These are phyloP conservation scores for Mycena latifolia DNA, from an alignment of 768 basidiomycete genomes.

Conservation along the genomic window DNA sequence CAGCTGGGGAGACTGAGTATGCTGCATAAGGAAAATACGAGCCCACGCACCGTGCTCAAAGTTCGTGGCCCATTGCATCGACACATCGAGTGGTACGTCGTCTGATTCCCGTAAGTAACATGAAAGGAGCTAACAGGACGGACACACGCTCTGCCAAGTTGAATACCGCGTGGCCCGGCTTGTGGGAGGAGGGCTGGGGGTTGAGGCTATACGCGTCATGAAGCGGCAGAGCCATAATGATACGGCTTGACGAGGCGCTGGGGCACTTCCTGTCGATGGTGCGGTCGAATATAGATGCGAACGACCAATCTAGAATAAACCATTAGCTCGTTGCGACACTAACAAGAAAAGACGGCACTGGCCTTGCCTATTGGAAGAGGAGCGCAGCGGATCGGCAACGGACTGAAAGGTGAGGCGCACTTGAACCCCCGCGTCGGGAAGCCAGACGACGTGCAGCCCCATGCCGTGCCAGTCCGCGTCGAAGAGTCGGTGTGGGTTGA, in stretches of 20 bases:
- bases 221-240: conserved; percentile 63
- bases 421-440: conserved; percentile 67
- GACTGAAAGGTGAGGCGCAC: conserved; percentile 79
- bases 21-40: neutral
- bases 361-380: conserved; percentile 61
- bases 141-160: conserved; percentile 60
- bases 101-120: conserved; percentile 44
- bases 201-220: conserved; percentile 57
- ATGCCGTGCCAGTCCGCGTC: conserved; percentile 95
- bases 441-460: conserved; percentile 81
- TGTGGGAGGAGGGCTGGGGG: conserved; percentile 62
- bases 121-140: conserved; percentile 32
- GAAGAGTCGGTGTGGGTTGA: conserved; percentile 90
- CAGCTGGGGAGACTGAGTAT: conserved; percentile 50
- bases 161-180: conserved; percentile 57
- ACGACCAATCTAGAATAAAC: conserved; percentile 92
- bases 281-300: conserved; percentile 76
- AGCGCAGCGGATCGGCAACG: conserved; percentile 82
- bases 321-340: too few species aligned
- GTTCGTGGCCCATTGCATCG: conserved; percentile 67
- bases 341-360: neutral
- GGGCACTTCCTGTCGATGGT: conserved; percentile 75
- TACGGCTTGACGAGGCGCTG: conserved; percentile 70
- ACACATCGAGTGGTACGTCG: conserved; percentile 64
- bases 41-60: conserved; percentile 79